Evolutionary conservation across 345 rosid genomes (phyloP).

Genomic region (Pistacia atlantica): DNA sequence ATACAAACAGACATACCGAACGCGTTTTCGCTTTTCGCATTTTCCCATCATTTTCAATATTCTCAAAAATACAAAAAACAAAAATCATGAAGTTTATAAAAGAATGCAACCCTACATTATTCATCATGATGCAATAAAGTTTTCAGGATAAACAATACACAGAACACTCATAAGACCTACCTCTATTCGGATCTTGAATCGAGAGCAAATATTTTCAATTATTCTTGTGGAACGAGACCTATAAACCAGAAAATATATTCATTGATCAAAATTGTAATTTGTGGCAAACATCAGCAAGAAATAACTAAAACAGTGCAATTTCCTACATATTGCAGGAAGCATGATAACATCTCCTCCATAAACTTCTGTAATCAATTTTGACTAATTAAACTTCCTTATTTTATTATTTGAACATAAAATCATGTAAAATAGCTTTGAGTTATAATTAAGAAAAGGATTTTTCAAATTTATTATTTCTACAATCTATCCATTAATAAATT

Average conservation of each 20-base stretch:
- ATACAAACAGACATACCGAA: too few relatives aligned
- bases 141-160: conserved; percentile 2
- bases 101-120: background rate
- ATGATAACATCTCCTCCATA: background rate
- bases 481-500: background rate
- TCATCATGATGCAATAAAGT: conserved; percentile 2
- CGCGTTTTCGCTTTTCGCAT: too few relatives aligned
- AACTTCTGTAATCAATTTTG: background rate
- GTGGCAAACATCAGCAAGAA: conserved; percentile 5
- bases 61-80: too few relatives aligned
- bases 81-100: too few relatives aligned
- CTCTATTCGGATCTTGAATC: conserved; percentile 66
- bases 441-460: background rate
- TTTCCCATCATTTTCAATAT: too few relatives aligned
- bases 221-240: conserved; percentile 74
- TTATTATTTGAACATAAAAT: background rate
- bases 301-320: background rate
- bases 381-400: background rate
- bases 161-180: conserved; percentile 37
- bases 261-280: background rate
- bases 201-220: conserved; percentile 60
- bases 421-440: background rate
- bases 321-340: too few relatives aligned
- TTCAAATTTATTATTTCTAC: background rate
- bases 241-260: conserved; percentile 23